phyloP scores from a whole-genome alignment of 2,329 filamentous ascomycete species.

The Beauveria sp. region DNA sequence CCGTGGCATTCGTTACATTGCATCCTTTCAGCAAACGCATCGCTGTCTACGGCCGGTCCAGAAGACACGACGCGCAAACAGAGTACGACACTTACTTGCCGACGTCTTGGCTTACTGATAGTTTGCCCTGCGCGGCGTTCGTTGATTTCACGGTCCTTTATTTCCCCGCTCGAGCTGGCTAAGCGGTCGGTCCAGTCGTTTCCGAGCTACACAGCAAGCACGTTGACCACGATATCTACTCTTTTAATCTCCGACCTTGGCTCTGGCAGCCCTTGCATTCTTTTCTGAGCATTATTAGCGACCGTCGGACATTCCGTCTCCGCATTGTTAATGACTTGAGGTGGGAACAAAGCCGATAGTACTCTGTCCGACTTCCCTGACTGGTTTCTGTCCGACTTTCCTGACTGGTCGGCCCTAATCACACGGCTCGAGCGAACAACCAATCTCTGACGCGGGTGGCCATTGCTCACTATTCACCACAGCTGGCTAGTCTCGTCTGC shows the following conservation, averaged over 20 bases:
- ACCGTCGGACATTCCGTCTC: background rate
- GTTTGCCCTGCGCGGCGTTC: background rate
- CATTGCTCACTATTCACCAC: background rate
- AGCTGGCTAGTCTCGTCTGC: background rate
- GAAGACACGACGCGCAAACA: background rate
- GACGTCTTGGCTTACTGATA: constrained; percentile 6
- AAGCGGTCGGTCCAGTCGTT: constrained; percentile 7
- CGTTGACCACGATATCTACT: constrained; percentile 4
- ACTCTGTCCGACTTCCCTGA: background rate
- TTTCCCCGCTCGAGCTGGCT: constrained; percentile 7
- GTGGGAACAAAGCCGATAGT: background rate
- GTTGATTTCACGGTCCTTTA: background rate
- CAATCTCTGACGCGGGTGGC: background rate
- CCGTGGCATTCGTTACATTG: constrained; percentile 1
- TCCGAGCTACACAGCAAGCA: background rate
- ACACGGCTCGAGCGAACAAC: background rate
- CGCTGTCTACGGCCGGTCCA: constrained; percentile 9
- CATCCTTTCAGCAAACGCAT: constrained; percentile 1
- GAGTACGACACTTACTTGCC: background rate
- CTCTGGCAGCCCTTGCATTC: constrained; percentile 2
- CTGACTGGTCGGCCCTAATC: background rate
- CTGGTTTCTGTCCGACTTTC: background rate
- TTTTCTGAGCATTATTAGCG: background rate
- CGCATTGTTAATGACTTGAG: background rate
- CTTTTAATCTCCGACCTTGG: background rate